phyloP scores from a whole-genome alignment of 768 basidiomycete species.

The Tricholoma bakamatsutake region DNA sequence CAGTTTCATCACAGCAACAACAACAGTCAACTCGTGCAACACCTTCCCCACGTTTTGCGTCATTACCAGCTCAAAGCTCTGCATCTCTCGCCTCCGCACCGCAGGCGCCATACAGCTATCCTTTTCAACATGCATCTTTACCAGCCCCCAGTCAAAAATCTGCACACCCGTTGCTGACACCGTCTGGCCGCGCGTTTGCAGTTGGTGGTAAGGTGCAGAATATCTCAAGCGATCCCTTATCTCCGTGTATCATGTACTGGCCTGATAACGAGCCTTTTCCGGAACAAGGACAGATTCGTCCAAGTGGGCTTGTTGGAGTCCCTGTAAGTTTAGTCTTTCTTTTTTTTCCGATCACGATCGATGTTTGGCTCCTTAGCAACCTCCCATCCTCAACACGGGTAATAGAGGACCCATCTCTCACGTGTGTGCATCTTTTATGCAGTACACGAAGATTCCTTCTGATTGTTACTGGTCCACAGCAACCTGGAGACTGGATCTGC shows the following conservation, averaged over 20 bases:
- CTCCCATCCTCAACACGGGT: constrained; percentile 84
- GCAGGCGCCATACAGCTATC: constrained; percentile 4
- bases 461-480: constrained; percentile 28
- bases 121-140: constrained; percentile 10
- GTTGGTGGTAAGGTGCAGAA: constrained; percentile 77
- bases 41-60: constrained; percentile 28
- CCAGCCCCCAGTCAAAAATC: constrained; percentile 27
- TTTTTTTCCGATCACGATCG: constrained; percentile 3
- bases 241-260: constrained; percentile 85
- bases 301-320: constrained; percentile 45
- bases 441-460: neutral
- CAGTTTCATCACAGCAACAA: constrained; percentile 11
- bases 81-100: constrained; percentile 1
- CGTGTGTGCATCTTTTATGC: constrained; percentile 38
- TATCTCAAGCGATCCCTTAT: constrained; percentile 62
- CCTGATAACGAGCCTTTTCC: constrained; percentile 85
- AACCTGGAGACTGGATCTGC: constrained; percentile 82
- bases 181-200: constrained; percentile 74
- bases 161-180: constrained; percentile 74
- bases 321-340: constrained; percentile 33
- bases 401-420: constrained; percentile 86
- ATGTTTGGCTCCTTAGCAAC: constrained; percentile 42
- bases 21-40: constrained; percentile 20
- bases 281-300: constrained; percentile 73
- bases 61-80: constrained; percentile 15